Base-by-base conservation (phyloP, 257 asterid genomes). In the Jaltomata sinuosa region DNA sequence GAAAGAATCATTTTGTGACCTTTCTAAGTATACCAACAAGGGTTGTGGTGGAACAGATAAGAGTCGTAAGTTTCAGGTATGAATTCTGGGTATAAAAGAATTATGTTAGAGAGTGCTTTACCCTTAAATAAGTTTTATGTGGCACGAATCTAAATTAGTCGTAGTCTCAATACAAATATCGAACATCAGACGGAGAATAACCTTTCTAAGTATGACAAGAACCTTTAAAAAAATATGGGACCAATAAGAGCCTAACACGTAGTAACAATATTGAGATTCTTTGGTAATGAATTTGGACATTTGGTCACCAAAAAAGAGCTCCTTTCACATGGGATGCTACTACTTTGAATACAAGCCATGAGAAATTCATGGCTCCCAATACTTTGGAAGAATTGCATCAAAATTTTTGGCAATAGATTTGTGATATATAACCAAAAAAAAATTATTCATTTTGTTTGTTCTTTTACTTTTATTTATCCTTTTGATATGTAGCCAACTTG, bases 111-210 rank as follows among this genome's bases (percentile, higher is more conserved):
- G 3, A 64, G 1, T 1, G 3, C 5, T 15, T 31, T 21, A 8
- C 5, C 1, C 3, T 7, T 32, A 14, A 31, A 16, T 8, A 10
- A 4, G 0, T 1, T 3, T 36, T 69, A 36, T 1, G 10, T 10
- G 0, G 0, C 14, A 0, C 0, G 0, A 12, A 10, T 69, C 0
- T 0, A 11, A 11, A 2, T 21, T 69, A 69, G 14, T 38, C 0
- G 31, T 0, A 6, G 6, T 4, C 11, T 27, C 19, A 62, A 18
- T 62, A 62, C 1, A 6, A 1, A 42, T 2, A 42, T 8, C 11
- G 12, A 47, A 47, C 15, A 10, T 11, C 0, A 2, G 9, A 47
- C 11, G 2, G 14, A 47, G 2, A 47, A 11, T 3, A 27, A 15
- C 25, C 11, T 76, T 76, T 15, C 18, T 34, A 68, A 32, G 47